phyloP scores from a whole-genome alignment of 192 early-diverging fungal genomes.

The Entomortierella parvispora region DNA sequence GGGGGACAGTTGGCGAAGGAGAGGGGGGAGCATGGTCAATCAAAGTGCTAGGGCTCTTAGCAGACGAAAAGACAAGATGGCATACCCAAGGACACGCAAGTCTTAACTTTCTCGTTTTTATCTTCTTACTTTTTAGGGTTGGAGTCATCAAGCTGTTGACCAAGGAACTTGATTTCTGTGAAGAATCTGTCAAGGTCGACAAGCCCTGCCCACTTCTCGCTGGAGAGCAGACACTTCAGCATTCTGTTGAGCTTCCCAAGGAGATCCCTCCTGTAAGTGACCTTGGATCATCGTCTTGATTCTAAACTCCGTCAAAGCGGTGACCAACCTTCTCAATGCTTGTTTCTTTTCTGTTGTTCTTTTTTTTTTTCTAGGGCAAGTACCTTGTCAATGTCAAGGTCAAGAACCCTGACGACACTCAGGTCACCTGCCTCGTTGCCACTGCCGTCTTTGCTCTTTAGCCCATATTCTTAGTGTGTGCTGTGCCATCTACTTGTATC shows the following conservation, averaged over 20 bases:
- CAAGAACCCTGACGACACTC: constrained; percentile 41
- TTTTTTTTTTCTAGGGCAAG: constrained; percentile 56
- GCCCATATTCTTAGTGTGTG: background rate
- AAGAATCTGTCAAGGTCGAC: constrained; percentile 57
- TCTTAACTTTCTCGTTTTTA: background rate
- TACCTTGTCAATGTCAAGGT: constrained; percentile 60
- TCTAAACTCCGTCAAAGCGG: background rate
- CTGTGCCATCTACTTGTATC: too few species aligned
- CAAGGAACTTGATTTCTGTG: constrained; percentile 62
- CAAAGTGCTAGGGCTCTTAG: too few species aligned
- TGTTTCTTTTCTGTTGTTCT: background rate
- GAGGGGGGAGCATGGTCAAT: too few species aligned
- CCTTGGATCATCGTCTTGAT: background rate
- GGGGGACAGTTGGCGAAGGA: too few species aligned
- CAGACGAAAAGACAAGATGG: too few species aligned
- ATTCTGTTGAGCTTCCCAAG: constrained; percentile 61
- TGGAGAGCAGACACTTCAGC: constrained; percentile 52
- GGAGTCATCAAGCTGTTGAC: constrained; percentile 57
- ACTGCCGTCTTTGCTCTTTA: constrained; percentile 48
- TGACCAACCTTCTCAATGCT: background rate
- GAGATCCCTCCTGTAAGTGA: constrained; percentile 63
- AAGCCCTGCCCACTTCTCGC: constrained; percentile 59
- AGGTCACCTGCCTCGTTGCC: constrained; percentile 60
- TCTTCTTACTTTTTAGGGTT: constrained; percentile 26
- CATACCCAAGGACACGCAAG: background rate